These are phyloP conservation scores for Parietichytrium sp. DNA, from an alignment of 108 stramenopile genomes.

Conservation along the genomic window DNA sequence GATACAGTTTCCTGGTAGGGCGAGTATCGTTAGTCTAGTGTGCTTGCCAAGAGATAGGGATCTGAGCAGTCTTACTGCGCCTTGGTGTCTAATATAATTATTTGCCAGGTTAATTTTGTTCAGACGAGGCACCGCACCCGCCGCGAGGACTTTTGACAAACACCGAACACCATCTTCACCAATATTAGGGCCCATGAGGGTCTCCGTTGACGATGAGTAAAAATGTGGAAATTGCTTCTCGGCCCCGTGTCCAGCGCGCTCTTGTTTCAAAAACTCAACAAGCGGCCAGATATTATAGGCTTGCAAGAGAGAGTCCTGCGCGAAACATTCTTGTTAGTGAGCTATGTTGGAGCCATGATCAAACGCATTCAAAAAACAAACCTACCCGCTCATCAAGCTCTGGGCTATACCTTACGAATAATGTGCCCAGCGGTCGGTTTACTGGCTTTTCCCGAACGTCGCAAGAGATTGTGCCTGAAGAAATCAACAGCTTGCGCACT, in stretches of 20 bases:
- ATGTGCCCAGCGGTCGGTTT: too few relatives aligned
- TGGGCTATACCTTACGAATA: neutral
- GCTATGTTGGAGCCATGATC: too few relatives aligned
- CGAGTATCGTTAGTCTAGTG: neutral
- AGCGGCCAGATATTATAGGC: neutral
- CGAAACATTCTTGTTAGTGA: too few relatives aligned
- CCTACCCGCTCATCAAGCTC: neutral
- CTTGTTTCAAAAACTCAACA: neutral
- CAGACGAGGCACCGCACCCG: slow-evolving; percentile 7
- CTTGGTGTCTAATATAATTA: neutral
- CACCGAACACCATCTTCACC: neutral
- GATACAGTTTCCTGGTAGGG: neutral
- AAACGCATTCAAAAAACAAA: neutral
- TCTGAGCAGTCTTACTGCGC: neutral
- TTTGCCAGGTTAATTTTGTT: neutral
- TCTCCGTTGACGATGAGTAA: neutral
- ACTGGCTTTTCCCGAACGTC: too few relatives aligned
- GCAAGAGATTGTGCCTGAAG: too few relatives aligned
- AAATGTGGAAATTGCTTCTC: slow-evolving; percentile 7
- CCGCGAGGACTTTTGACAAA: neutral
- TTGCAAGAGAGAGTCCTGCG: neutral
- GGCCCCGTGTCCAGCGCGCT: neutral
- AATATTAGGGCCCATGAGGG: neutral
- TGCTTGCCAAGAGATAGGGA: neutral
- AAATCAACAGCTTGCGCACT: too few relatives aligned